These are phyloP conservation scores for Calocybe gambosa DNA, from an alignment of 1,284 basidiomycete species.

Conservation along the genomic window DNA sequence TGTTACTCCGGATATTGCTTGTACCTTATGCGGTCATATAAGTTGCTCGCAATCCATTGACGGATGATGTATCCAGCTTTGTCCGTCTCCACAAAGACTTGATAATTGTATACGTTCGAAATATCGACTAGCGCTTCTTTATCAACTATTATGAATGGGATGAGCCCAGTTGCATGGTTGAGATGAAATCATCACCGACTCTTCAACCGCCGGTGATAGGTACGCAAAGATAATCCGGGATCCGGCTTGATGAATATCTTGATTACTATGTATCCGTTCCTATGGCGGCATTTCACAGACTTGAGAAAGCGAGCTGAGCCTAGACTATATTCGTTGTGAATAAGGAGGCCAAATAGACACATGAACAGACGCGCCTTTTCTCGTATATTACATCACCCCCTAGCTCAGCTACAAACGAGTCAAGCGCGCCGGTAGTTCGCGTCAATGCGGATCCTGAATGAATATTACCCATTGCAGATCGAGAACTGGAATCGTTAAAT, in stretches of 20 bases:
- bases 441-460: slow-evolving; percentile 61
- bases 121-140: slow-evolving; percentile 82
- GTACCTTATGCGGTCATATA: slow-evolving; percentile 97
- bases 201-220: slow-evolving; percentile 66
- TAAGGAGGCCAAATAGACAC: not conserved
- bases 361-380: slow-evolving; percentile 58
- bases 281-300: slow-evolving; percentile 53
- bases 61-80: slow-evolving; percentile 93
- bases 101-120: slow-evolving; percentile 86
- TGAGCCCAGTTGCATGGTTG: not conserved
- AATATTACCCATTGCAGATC: slow-evolving; percentile 55
- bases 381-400: slow-evolving; percentile 85
- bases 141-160: slow-evolving; percentile 48
- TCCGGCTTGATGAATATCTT: slow-evolving; percentile 87
- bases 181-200: slow-evolving; percentile 26
- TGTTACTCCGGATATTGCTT: slow-evolving; percentile 16
- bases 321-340: slow-evolving; percentile 41
- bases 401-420: slow-evolving; percentile 86
- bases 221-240: slow-evolving; percentile 60
- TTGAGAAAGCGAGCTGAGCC: slow-evolving; percentile 94
- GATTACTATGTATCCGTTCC: slow-evolving; percentile 40
- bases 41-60: slow-evolving; percentile 91
- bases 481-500: not conserved
- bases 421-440: slow-evolving; percentile 71
- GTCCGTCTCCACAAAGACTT: slow-evolving; percentile 91